Evolutionary conservation across 495 filamentous ascomycete genomes (phyloP).

Genomic region (Penicillium macrosclerotiorum): DNA sequence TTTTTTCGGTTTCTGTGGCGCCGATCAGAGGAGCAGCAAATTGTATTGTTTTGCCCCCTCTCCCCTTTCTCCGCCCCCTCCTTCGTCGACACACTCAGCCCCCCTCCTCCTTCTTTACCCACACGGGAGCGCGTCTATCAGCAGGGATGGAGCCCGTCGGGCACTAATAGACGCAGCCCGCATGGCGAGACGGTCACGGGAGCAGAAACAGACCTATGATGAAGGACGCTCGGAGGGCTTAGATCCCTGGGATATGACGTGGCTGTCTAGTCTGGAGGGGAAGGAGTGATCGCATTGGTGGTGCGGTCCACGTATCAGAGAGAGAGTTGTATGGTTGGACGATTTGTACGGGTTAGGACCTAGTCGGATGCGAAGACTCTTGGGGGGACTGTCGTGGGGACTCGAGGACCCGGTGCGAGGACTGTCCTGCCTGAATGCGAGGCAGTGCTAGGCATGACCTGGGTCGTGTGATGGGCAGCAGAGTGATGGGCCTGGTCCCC

Average conservation of each 20-base stretch:
- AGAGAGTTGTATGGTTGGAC: too few relatives aligned
- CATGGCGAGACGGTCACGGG: conserved; percentile 42
- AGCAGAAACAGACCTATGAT: conserved; percentile 30
- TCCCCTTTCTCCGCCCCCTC: too few relatives aligned
- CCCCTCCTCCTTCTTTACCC: conserved; percentile 13
- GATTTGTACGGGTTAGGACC: too few relatives aligned
- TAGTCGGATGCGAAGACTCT: too few relatives aligned
- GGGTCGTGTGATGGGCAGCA: conserved; percentile 24
- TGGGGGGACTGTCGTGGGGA: not conserved
- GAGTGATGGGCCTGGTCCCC: conserved; percentile 1
- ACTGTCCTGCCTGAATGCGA: not conserved
- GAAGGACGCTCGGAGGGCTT: not conserved
- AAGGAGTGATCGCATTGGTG: not conserved
- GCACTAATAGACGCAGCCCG: conserved; percentile 41
- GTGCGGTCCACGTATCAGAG: too few relatives aligned
- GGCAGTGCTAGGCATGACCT: conserved; percentile 7
- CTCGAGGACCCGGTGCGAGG: not conserved
- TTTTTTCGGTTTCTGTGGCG: conserved; percentile 7
- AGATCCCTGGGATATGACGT: conserved; percentile 12
- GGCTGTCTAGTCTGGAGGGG: conserved; percentile 2
- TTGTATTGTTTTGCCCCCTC: not conserved
- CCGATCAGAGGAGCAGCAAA: too few relatives aligned
- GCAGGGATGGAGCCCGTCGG: conserved; percentile 28
- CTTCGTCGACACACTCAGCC: too few relatives aligned
- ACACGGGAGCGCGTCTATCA: conserved; percentile 35